A percentile compares a stretch with the other conserved stretches of the same genome.
Evolutionary conservation across 257 asterid genomes (phyloP).

Genomic region (Solanum pennellii): DNA sequence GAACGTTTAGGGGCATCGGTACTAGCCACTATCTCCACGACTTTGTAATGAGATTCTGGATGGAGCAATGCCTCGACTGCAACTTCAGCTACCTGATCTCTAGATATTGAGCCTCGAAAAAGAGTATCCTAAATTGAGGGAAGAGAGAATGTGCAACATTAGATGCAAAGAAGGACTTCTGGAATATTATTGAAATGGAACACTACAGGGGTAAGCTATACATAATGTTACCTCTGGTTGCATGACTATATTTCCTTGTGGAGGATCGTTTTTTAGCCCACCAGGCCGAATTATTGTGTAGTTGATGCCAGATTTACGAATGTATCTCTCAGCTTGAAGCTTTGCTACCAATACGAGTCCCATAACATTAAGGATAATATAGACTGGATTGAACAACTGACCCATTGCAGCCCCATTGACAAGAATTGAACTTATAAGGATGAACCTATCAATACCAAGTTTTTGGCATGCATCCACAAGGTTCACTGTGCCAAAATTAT

Average conservation of each 20-base stretch:
- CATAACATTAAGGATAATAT: constrained; percentile 72
- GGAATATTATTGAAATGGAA: neutral
- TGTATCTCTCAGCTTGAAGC: constrained; percentile 86
- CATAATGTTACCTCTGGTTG: constrained; percentile 64
- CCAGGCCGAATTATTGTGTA: constrained; percentile 94
- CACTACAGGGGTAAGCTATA: neutral
- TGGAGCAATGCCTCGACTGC: constrained; percentile 77
- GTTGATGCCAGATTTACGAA: constrained; percentile 86
- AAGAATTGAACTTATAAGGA: constrained; percentile 81
- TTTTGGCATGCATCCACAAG: constrained; percentile 91
- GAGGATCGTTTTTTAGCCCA: constrained; percentile 78
- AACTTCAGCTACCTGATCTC: constrained; percentile 94
- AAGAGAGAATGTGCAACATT: neutral
- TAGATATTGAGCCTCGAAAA: constrained; percentile 69
- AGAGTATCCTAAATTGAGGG: constrained; percentile 64
- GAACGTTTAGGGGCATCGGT: constrained; percentile 68
- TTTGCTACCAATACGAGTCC: constrained; percentile 83
- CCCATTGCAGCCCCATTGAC: constrained; percentile 99
- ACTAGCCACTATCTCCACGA: constrained; percentile 78
- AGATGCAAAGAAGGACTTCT: neutral
- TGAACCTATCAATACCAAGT: constrained; percentile 59
- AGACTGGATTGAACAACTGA: constrained; percentile 76
- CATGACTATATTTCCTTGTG: constrained; percentile 80
- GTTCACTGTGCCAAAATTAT: constrained; percentile 86
- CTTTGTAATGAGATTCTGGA: constrained; percentile 66